Evolutionary conservation across 139 green algal genomes (phyloP), one percentile per base, ranked within the genome.

Genomic region (Penium margaritaceum): DNA sequence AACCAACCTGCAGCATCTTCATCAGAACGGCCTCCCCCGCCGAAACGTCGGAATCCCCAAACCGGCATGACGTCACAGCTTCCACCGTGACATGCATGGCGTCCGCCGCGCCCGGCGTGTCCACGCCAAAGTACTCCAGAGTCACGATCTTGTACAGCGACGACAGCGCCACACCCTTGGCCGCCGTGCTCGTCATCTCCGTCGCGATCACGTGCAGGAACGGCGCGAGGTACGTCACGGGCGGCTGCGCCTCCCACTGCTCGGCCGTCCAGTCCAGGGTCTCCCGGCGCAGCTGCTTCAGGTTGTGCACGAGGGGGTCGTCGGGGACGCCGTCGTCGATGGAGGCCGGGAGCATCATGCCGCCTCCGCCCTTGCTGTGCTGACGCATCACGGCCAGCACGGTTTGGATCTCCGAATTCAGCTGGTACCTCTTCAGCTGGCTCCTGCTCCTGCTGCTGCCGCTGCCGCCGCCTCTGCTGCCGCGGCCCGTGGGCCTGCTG

Each of bases 11-110:
- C 39, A 98, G 80, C 44, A 98, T 96, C 63, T 91, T 91, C 54
- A 90, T 84, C 37, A 98, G 87, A 30, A 98, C 94, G 24, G 92
- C 88, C 67, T 98, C 94, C 76, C 98, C 92, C n/a, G 85, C 84
- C 1, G 85, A 86, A 34, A 89, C 83, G 67, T 91, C 88, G 2
- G 93, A 95, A 3, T 86, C 87, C 80, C 97, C 90, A 81, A 98
- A 98, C 70, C 90, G 91, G 87, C 90, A 97, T 66, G 87, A 85
- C 6, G 91, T 95, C 2, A 94, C 87, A 30, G 91, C 87, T 51
- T 95, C 91, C 0, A 92, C 88, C 5, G 95, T 88, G 29, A 80
- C 70, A 64, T 92, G 90, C 64, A 98, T 88, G 0, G 87, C 87
- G 17, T 87, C 84, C 21, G 84, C 83, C 2, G 84, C 83, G 27